phyloP scores from a whole-genome alignment of 352 stramenopile species.

The Phytophthora macrochlamydospora region DNA sequence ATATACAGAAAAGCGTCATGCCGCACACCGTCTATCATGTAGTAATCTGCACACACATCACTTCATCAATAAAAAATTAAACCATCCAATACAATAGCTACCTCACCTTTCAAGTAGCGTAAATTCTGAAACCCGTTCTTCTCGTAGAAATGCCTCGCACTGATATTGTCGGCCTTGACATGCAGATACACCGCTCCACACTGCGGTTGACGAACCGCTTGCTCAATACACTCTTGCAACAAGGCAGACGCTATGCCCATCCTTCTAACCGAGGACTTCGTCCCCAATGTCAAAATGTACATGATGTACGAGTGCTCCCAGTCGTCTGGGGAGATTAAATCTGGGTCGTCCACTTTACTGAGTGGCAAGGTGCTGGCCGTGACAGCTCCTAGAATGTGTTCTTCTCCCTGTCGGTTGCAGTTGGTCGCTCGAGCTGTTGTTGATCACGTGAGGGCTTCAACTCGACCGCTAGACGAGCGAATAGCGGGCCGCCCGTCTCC shows the following conservation, averaged over 20 bases:
- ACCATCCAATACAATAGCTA: no score
- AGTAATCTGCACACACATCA: conserved; percentile 66
- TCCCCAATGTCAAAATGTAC: conserved; percentile 97
- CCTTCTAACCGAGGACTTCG: conserved; percentile 79
- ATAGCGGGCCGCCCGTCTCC: conserved; percentile 88
- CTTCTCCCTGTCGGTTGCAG: conserved; percentile 15
- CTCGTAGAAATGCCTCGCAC: conserved; percentile 96
- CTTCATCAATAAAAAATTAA: background rate
- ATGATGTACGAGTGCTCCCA: conserved; percentile 87
- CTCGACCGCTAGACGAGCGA: conserved; percentile 87
- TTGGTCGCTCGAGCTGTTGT: conserved; percentile 12
- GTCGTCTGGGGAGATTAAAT: conserved; percentile 59
- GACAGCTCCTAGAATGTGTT: conserved; percentile 88
- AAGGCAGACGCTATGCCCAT: conserved; percentile 92
- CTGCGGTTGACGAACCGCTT: conserved; percentile 70
- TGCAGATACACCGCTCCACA: conserved; percentile 96
- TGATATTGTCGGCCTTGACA: conserved; percentile 96
- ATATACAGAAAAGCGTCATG: conserved; percentile 90
- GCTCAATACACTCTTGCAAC: conserved; percentile 88
- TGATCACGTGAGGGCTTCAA: conserved; percentile 23
- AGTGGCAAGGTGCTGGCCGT: conserved; percentile 89
- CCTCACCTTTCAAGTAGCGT: conserved; percentile 88
- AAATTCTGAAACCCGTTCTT: conserved; percentile 95
- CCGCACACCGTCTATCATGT: conserved; percentile 82
- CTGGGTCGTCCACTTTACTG: conserved; percentile 67